A percentile compares a stretch with the other conserved stretches of the same genome.
These are phyloP conservation scores for Cenchrus fungigraminus DNA, from an alignment of 176 grass and related monocot species.

Conservation along the genomic window DNA sequence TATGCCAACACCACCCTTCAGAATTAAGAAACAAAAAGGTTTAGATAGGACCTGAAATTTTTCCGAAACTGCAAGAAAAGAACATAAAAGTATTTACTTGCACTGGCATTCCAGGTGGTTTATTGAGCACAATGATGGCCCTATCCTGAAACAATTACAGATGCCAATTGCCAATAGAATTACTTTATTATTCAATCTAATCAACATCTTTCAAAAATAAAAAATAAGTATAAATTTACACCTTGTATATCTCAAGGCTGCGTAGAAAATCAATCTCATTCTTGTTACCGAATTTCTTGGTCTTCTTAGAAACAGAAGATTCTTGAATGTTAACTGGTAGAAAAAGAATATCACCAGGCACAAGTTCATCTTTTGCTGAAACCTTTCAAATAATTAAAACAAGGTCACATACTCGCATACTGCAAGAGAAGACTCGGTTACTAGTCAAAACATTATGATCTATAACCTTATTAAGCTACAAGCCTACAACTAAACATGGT, in stretches of 20 bases:
- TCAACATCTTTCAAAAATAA: neutral
- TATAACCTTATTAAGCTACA: conserved; percentile 30
- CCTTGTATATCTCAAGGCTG: conserved; percentile 84
- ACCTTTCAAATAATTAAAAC: conserved; percentile 67
- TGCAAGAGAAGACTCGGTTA: neutral
- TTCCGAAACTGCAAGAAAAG: conserved; percentile 25
- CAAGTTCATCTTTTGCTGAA: conserved; percentile 73
- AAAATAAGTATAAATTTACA: conserved; percentile 39
- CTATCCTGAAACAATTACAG: conserved; percentile 61
- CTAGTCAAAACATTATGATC: neutral
- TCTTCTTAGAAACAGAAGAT: conserved; percentile 51
- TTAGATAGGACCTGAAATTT: conserved; percentile 2
- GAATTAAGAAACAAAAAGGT: conserved; percentile 34
- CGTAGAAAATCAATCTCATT: conserved; percentile 75
- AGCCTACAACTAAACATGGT: conserved; percentile 19
- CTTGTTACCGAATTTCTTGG: conserved; percentile 52
- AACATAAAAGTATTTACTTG: conserved; percentile 64
- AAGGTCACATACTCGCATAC: conserved; percentile 36
- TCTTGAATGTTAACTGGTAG: conserved; percentile 71
- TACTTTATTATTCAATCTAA: conserved; percentile 34
- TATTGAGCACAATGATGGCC: conserved; percentile 84
- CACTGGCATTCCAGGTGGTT: conserved; percentile 80
- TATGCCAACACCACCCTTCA: conserved; percentile 85
- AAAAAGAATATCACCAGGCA: conserved; percentile 76
- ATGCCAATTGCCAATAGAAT: conserved; percentile 28